Percentiles rank a stretch among this genome's conserved stretches.
Evolutionary conservation across 108 stramenopile species (phyloP).

Genomic region (Seminavis robusta): DNA sequence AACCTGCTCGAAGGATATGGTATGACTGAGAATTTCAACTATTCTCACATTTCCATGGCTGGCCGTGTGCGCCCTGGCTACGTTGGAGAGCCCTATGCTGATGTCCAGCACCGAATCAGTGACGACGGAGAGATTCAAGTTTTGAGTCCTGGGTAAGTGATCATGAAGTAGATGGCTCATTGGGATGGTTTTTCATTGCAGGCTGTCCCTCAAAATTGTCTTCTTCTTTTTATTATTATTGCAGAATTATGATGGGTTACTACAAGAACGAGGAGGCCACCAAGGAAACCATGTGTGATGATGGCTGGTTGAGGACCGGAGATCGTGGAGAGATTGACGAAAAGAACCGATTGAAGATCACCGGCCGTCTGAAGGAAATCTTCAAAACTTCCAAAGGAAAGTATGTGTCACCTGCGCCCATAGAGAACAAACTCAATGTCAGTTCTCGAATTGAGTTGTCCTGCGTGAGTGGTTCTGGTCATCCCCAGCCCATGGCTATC

Average conservation of each 20-base stretch:
- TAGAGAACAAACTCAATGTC: constrained; percentile 61
- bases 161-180: too few relatives aligned
- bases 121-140: constrained; percentile 79
- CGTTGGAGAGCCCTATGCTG: constrained; percentile 60
- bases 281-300: constrained; percentile 75
- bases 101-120: constrained; percentile 67
- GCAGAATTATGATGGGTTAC: constrained; percentile 82
- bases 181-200: too few relatives aligned
- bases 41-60: constrained; percentile 48
- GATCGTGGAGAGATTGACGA: constrained; percentile 81
- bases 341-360: constrained; percentile 78
- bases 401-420: constrained; percentile 78
- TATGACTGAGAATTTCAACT: constrained; percentile 87
- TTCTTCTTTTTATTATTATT: too few relatives aligned
- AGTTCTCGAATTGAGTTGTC: constrained; percentile 58
- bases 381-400: constrained; percentile 84
- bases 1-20: constrained; percentile 79
- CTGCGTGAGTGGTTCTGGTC: constrained; percentile 62
- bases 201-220: too few relatives aligned
- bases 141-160: constrained; percentile 69
- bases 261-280: constrained; percentile 82
- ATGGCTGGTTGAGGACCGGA: constrained; percentile 86
- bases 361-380: constrained; percentile 83
- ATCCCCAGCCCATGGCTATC: constrained; percentile 61
- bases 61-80: constrained; percentile 59